A percentile compares a stretch with the other conserved stretches of the same genome.
These are phyloP conservation scores for Sanghuangporus weigelae DNA, from an alignment of 1,284 basidiomycete species.

Conservation along the genomic window DNA sequence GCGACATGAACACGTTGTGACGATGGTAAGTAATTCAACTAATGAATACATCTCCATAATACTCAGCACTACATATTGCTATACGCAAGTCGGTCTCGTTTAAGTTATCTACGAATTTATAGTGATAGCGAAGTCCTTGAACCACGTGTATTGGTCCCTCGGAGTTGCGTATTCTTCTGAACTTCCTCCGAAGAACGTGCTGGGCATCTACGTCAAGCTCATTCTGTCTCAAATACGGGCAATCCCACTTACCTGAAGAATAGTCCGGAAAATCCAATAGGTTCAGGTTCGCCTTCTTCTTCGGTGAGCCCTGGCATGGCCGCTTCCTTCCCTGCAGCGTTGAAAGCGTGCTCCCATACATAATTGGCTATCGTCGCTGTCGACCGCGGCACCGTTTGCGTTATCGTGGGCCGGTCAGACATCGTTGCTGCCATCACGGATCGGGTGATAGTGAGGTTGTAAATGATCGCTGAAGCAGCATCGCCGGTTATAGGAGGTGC, in stretches of 20 bases:
- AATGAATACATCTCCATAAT: background rate
- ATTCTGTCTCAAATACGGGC: background rate
- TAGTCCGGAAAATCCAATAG: constrained; percentile 55
- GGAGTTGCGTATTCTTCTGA: constrained; percentile 59
- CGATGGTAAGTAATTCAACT: background rate
- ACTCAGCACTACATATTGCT: background rate
- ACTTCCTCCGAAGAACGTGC: constrained; percentile 79
- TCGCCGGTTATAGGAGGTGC: background rate
- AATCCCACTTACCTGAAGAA: constrained; percentile 58
- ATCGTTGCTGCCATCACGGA: background rate
- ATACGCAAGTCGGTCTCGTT: background rate
- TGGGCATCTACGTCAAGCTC: constrained; percentile 25
- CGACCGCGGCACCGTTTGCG: background rate
- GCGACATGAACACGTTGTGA: too few species aligned
- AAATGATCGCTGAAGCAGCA: background rate
- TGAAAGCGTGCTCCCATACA: background rate
- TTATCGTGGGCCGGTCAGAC: background rate
- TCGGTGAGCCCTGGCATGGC: background rate
- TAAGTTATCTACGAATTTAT: constrained; percentile 25
- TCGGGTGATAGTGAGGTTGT: background rate
- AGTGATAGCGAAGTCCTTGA: constrained; percentile 55
- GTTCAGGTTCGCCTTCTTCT: constrained; percentile 17
- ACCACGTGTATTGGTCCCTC: constrained; percentile 67
- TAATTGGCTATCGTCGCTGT: constrained; percentile 11
- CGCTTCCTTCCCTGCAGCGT: background rate